Conservation (phyloP, 2,329 filamentous ascomycete species). For the Aspergillus sclerotialis region DNA sequence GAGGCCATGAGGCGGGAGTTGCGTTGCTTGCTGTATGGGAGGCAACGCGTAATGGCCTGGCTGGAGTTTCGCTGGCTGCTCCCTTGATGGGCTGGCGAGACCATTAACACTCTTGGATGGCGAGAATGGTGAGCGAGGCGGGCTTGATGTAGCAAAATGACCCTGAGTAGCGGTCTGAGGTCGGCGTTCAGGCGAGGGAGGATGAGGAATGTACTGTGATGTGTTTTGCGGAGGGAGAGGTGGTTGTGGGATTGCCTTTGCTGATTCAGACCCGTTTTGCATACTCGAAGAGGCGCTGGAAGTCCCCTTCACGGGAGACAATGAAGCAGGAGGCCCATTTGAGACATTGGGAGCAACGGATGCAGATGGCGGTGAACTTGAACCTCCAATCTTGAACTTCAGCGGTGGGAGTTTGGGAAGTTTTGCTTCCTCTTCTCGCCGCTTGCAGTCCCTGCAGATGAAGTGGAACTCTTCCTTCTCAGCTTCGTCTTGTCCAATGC, state of each 20-base stretch:
- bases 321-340: slow-evolving; percentile 10
- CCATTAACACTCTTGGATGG: slow-evolving; percentile 26
- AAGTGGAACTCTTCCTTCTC: slow-evolving; percentile 84
- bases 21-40: slow-evolving; percentile 21
- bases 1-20: slow-evolving; percentile 20
- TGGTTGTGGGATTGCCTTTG: slow-evolving; percentile 11
- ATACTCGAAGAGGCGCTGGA: slow-evolving; percentile 9
- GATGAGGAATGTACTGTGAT: slow-evolving; percentile 8
- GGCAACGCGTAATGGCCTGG: slow-evolving; percentile 7
- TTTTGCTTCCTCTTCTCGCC: slow-evolving; percentile 56
- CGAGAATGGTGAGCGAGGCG: slow-evolving; percentile 25
- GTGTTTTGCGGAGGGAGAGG: slow-evolving; percentile 8
- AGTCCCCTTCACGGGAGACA: slow-evolving; percentile 20
- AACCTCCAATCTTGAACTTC: slow-evolving; percentile 50
- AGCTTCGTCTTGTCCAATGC: slow-evolving; percentile 69
- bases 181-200: slow-evolving; percentile 22
- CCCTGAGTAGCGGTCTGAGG: slow-evolving; percentile 14
- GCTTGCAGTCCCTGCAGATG: slow-evolving; percentile 70
- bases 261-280: slow-evolving; percentile 15
- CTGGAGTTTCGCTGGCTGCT: slow-evolving; percentile 13
- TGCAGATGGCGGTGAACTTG: slow-evolving; percentile 38
- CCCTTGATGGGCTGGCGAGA: slow-evolving; percentile 15
- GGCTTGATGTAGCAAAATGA: slow-evolving; percentile 15
- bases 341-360: slow-evolving; percentile 10
- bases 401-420: slow-evolving; percentile 56